These are phyloP conservation scores for Chaetomiaceae sp. DNA, from an alignment of 2,329 filamentous ascomycete species.

Conservation along the genomic window DNA sequence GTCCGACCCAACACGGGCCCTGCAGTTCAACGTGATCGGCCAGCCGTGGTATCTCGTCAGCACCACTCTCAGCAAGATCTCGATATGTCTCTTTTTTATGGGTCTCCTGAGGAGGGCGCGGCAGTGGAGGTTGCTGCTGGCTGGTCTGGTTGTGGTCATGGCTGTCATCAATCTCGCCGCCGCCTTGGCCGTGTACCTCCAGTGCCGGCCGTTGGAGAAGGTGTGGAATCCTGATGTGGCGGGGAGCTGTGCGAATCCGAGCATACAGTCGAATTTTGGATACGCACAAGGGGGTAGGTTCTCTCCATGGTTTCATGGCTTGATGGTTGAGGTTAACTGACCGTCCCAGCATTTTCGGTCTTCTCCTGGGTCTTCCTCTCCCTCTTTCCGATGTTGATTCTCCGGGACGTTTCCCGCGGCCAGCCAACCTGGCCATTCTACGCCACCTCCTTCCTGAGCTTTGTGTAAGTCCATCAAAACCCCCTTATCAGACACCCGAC, in stretches of 20 bases:
- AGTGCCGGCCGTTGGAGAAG: constrained; percentile 37
- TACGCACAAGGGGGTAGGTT: constrained; percentile 33
- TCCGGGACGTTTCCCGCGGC: constrained; percentile 29
- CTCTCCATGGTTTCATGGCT: neutral
- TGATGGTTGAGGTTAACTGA: constrained; percentile 11
- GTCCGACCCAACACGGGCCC: constrained; percentile 25
- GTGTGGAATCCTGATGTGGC: constrained; percentile 32
- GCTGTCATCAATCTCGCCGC: constrained; percentile 33
- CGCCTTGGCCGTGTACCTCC: constrained; percentile 33
- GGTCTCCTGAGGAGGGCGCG: constrained; percentile 29
- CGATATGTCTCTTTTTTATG: constrained; percentile 36
- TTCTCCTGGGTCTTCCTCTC: constrained; percentile 36
- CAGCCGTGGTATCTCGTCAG: constrained; percentile 36
- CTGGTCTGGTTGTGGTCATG: constrained; percentile 31
- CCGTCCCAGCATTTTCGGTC: constrained; percentile 31
- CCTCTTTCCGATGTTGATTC: constrained; percentile 32
- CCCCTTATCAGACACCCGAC: neutral
- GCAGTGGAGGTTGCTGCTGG: constrained; percentile 32
- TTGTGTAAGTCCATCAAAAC: constrained; percentile 26
- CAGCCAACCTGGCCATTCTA: constrained; percentile 35
- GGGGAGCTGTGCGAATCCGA: constrained; percentile 33
- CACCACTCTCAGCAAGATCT: constrained; percentile 35
- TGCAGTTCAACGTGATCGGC: constrained; percentile 34
- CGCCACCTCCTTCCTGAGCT: constrained; percentile 29
- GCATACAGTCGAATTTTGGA: constrained; percentile 32